Percentiles rank a stretch among this genome's conserved stretches.
Evolutionary conservation across 176 grass and related monocot genomes (phyloP).

Genomic region (Zoysia japonica): DNA sequence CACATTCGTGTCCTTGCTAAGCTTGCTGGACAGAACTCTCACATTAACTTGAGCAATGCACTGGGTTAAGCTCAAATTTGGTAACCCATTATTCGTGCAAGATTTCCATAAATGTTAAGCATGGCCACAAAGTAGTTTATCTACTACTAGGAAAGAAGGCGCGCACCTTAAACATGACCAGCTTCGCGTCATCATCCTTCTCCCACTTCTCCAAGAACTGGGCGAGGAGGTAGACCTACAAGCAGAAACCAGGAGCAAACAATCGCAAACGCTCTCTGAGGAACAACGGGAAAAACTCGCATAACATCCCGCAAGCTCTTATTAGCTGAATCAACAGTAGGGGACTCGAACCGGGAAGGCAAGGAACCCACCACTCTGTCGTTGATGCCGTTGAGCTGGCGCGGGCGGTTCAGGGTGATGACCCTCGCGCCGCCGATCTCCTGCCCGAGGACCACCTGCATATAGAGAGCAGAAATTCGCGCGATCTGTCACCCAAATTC

Average conservation of each 20-base stretch:
- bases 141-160: not conserved
- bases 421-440: conserved; percentile 59
- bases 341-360: not conserved
- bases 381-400: conserved; percentile 85
- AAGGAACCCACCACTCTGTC: conserved; percentile 63
- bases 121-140: not conserved
- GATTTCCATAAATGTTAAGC: not conserved
- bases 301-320: not conserved
- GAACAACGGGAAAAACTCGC: not conserved
- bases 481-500: not conserved
- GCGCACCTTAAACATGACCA: conserved; percentile 84
- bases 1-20: not conserved
- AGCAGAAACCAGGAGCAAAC: not conserved
- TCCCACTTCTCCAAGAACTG: conserved; percentile 93
- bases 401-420: conserved; percentile 84
- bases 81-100: not conserved
- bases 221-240: conserved; percentile 75
- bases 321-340: not conserved
- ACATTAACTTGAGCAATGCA: not conserved
- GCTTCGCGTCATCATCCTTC: conserved; percentile 74
- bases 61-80: not conserved
- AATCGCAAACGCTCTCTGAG: not conserved
- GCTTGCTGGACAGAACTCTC: not conserved
- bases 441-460: conserved; percentile 76
- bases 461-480: not conserved